Evolutionary conservation across 306 rosid species (phyloP).

Genomic region (Oemleria cerasiformis): DNA sequence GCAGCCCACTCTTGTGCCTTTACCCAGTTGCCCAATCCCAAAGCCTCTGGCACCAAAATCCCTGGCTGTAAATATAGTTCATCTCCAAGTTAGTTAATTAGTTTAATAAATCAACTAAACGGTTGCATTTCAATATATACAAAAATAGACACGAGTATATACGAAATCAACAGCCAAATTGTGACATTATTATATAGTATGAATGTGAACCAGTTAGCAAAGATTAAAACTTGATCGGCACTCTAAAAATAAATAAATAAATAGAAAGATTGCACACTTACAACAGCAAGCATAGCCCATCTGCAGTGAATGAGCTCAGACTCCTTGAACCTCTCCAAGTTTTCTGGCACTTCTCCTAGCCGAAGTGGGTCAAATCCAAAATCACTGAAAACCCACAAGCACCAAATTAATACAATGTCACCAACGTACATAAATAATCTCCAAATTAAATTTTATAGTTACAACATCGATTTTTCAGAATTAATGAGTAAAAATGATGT

Average conservation of each 20-base stretch:
- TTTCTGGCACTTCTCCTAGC: constrained; percentile 92
- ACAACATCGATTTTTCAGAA: not conserved
- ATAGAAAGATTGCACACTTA: constrained; percentile 34
- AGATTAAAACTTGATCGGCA: too few relatives aligned
- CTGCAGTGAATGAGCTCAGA: constrained; percentile 99
- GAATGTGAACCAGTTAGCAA: too few relatives aligned
- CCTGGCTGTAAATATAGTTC: constrained; percentile 65
- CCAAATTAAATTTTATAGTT: not conserved
- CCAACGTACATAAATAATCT: not conserved
- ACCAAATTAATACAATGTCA: constrained; percentile 3
- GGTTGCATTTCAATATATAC: not conserved
- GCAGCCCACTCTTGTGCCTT: constrained; percentile 99
- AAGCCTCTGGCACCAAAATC: constrained; percentile 88
- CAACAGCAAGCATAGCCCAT: constrained; percentile 99
- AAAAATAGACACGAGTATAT: too few relatives aligned
- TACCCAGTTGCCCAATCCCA: constrained; percentile 97
- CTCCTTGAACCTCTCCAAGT: constrained; percentile 94
- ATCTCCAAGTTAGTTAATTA: not conserved
- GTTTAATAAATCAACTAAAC: not conserved
- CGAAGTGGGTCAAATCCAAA: constrained; percentile 52
- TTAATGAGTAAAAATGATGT: not conserved
- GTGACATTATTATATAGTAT: too few relatives aligned
- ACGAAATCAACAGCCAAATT: too few relatives aligned
- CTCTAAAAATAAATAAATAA: too few relatives aligned
- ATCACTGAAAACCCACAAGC: constrained; percentile 15